Evolutionary conservation across 257 asterid species (phyloP).

Genomic region (Plantago elongata): DNA sequence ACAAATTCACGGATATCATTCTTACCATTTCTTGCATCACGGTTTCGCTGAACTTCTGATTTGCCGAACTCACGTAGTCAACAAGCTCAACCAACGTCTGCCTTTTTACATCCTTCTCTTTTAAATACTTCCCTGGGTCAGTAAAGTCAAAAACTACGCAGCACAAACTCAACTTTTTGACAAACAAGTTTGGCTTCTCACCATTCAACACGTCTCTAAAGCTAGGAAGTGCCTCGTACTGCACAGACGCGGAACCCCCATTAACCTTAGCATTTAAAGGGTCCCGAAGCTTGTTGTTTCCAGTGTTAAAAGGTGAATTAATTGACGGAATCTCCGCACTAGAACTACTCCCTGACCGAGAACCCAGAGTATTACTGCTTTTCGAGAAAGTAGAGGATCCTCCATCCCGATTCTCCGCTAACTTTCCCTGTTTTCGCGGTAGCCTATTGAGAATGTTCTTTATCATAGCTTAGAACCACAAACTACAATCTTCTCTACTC

Average conservation of each 20-base stretch:
- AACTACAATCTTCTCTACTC: conserved; percentile 28
- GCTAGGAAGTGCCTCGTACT: conserved; percentile 59
- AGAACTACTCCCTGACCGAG: conserved; percentile 28
- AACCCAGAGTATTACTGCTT: conserved; percentile 27
- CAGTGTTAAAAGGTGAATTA: conserved; percentile 32
- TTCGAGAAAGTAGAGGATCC: conserved; percentile 44
- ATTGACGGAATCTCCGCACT: conserved; percentile 19
- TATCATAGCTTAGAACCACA: conserved; percentile 47
- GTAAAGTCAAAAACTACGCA: conserved; percentile 62
- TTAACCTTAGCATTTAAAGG: conserved; percentile 32
- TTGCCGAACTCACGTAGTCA: conserved; percentile 55
- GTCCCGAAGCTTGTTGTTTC: conserved; percentile 26
- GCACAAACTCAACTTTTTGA: conserved; percentile 58
- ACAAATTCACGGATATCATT: conserved; percentile 61
- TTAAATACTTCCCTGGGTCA: conserved; percentile 57
- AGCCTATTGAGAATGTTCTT: conserved; percentile 71
- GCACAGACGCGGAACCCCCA: conserved; percentile 31
- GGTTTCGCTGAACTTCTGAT: conserved; percentile 51
- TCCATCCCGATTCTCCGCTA: conserved; percentile 65
- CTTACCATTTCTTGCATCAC: conserved; percentile 50
- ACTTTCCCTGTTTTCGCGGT: conserved; percentile 66
- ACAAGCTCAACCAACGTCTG: conserved; percentile 68
- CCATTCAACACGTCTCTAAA: conserved; percentile 59
- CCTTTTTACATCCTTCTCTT: conserved; percentile 69
- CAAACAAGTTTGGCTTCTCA: conserved; percentile 58